Percentiles rank a stretch among this genome's conserved stretches.
Conservation (phyloP, 495 filamentous ascomycete species). For the Parathielavia appendiculata region DNA sequence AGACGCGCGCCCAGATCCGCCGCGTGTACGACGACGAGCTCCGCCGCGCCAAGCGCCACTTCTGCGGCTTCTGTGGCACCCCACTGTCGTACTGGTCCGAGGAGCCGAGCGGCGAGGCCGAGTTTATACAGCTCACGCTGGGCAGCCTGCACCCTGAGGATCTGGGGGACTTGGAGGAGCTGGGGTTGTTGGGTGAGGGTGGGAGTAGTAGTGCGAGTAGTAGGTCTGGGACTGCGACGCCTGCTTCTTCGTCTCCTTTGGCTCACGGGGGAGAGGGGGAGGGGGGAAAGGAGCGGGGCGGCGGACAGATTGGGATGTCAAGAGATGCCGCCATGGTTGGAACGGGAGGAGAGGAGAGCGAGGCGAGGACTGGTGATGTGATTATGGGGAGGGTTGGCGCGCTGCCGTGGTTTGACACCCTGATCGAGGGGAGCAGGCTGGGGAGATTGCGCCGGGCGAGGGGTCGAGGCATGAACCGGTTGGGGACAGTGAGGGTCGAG, state of each 20-base stretch:
- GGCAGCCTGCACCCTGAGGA: conserved; percentile 63
- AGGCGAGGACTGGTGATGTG: conserved; percentile 18
- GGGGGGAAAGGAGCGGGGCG: neutral
- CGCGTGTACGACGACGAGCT: conserved; percentile 53
- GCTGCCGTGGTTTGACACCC: conserved; percentile 76
- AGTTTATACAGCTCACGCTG: conserved; percentile 70
- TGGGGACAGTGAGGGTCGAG: conserved; percentile 60
- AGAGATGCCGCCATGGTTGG: neutral
- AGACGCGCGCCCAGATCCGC: conserved; percentile 66
- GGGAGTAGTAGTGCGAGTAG: neutral
- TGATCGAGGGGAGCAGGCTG: conserved; percentile 68
- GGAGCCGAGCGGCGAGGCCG: conserved; percentile 57
- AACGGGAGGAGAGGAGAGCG: conserved; percentile 22
- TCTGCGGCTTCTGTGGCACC: conserved; percentile 89
- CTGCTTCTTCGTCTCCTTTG: too few species aligned
- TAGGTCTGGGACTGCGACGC: too few species aligned
- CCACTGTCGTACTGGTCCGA: conserved; percentile 77
- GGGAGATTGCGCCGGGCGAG: conserved; percentile 59
- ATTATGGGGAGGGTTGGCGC: conserved; percentile 35
- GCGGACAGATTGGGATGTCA: neutral
- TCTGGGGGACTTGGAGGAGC: conserved; percentile 60
- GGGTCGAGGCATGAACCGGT: conserved; percentile 50
- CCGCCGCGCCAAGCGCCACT: conserved; percentile 55
- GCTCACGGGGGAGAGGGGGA: too few species aligned
- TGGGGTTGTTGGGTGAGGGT: conserved; percentile 54